Evolutionary conservation across 2,329 filamentous ascomycete genomes (phyloP), one percentile per base, ranked within the genome.

Genomic region (Tolypocladium sp.): DNA sequence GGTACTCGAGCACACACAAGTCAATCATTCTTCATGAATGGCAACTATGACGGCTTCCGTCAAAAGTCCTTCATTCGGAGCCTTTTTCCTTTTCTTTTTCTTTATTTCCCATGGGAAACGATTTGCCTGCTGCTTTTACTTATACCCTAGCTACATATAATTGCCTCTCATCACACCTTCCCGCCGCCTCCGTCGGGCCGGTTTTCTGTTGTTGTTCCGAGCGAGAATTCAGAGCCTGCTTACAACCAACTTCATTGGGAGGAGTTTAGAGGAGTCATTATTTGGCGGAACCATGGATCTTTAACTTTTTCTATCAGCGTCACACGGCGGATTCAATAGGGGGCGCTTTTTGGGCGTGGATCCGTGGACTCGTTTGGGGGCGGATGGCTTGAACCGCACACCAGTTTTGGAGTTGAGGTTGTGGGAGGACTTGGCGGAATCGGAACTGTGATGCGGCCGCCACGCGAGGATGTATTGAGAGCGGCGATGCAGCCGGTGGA

Each of bases 201-300:
- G 49, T 17, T 6, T 22, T 52, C 30, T 37, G 5, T 44, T 55
- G 12, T 59, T 49, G 49, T n/a, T 54, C 55, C 40, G 4, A 56
- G 42, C 35, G 57, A 54, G 38, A 15, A 35, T 58, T 55, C 8
- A 8, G 54, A 56, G 33, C 33, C 27, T 49, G 22, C n/a, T 46
- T 38, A 20, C 52, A 22, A 25, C 41, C 22, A n/a, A 25, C 5
- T 25, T 46, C 58, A 62, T 58, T 59, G 58, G 51, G 49, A 59
- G 67, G 67, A 63, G 66, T 69, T 64, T 56, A 52, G 17, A 52
- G 49, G 30, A 8, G 30, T 35, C 15, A 35, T n/a, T 20, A 52
- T 12, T 20, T 35, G 49, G 12, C 30, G 17, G 25, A 15, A 15
- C 40, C 40, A n/a, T 40, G 38, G 37, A 17, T 9, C 22, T 15